Base-by-base conservation (phyloP, 768 basidiomycete genomes). In the Trametes maxima region DNA sequence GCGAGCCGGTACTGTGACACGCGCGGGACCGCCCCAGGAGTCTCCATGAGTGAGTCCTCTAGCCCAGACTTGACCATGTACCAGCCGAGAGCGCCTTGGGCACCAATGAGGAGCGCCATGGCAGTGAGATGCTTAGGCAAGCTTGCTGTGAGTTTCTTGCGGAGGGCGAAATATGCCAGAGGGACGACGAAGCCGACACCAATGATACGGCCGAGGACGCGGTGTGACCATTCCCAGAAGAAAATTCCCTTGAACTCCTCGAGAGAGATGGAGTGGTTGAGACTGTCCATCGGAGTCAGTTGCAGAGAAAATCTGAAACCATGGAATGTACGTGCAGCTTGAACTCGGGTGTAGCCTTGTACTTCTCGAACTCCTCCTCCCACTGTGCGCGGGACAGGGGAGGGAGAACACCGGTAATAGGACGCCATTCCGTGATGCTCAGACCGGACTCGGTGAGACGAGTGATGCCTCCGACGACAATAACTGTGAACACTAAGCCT, bases 51-150 rank as follows among this genome's bases (percentile, higher is more conserved):
- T 12, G 90, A 83, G 54, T 92, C 85, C 67, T 95, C 90, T 12
- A 99, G 80, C 1, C 97, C 97, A 13, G 95, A 98, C 73, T 95
- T 90, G 57, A 99, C 97, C 97, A 99, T 99, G 79, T 98, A 98
- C 97, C 97, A 99, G 25, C 97, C 97, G 19, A 99, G 80, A 19
- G 84, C 81, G 47, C 97, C 97, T 74, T 99, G 95, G 19, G 85
- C 87, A 28, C 95, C 97, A 52, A 99, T 89, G 35, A 98, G 84
- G 0, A 86, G 70, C 0, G 88, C 90, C 64, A 98, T 82, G 2
- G 84, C 88, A 14, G 83, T 74, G 22, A 97, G 83, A 63, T 85
- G 84, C n/a, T 74, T 68, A 1, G 86, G 82, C 60, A 94, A 79
- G 0, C 82, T 72, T 2, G 79, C 75, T 5, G 92, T 80, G 28